Percentiles rank a stretch among this genome's conserved stretches.
phyloP scores from a whole-genome alignment of 352 stramenopile genomes.

The Albugo candida region DNA sequence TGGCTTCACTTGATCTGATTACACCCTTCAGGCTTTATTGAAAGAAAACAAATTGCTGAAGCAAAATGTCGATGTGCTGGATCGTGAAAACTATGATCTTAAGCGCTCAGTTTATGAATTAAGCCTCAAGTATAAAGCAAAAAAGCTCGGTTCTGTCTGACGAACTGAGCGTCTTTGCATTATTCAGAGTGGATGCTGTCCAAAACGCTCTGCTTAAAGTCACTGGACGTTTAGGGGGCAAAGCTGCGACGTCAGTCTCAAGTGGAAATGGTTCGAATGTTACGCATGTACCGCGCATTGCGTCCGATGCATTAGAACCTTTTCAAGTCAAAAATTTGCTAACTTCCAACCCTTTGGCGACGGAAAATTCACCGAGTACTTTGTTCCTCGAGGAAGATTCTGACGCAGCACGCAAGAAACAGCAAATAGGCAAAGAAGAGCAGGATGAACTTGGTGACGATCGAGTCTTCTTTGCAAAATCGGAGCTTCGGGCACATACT shows the following conservation, averaged over 20 bases:
- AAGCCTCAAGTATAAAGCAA: conserved; percentile 46
- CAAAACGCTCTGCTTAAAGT: conserved; percentile 12
- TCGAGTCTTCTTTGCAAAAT: conserved; percentile 65
- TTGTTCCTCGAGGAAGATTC: no score
- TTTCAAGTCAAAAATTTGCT: conserved; percentile 60
- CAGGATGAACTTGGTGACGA: conserved; percentile 24
- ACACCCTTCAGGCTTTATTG: conserved; percentile 21
- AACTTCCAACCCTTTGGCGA: conserved; percentile 15
- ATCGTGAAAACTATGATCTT: conserved; percentile 77
- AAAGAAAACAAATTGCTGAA: conserved; percentile 80
- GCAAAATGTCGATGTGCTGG: conserved; percentile 59
- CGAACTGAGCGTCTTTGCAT: conserved; percentile 4
- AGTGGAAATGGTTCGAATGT: conserved; percentile 3
- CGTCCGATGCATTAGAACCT: conserved; percentile 14
- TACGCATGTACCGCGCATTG: conserved; percentile 11
- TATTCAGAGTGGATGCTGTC: conserved; percentile 40
- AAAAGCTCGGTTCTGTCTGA: not conserved
- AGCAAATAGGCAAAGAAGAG: conserved; percentile 11
- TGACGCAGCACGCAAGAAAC: no score
- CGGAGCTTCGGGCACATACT: conserved; percentile 46
- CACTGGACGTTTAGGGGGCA: no score
- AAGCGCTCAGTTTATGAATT: conserved; percentile 83
- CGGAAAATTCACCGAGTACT: conserved; percentile 15
- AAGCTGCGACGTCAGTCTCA: no score
- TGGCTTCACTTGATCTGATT: not conserved